These are phyloP conservation scores for Strigomonas oncopelti DNA, from an alignment of 208 protist genomes.

Conservation along the genomic window DNA sequence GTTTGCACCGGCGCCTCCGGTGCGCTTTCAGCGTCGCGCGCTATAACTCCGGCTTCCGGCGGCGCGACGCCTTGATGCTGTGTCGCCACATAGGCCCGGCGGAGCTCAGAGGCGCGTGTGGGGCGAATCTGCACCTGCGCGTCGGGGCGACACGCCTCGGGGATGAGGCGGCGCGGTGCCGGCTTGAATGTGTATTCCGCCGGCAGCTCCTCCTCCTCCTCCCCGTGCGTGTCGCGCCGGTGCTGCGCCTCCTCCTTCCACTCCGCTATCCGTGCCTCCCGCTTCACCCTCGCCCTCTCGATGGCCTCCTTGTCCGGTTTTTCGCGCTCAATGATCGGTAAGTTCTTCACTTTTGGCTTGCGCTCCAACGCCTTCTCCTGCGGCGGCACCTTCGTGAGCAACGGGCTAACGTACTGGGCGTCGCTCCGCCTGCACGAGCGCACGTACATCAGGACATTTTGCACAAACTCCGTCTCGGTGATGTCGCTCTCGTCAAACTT, in stretches of 20 bases:
- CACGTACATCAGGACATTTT: slow-evolving; percentile 23
- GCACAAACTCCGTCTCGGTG: slow-evolving; percentile 45
- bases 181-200: slow-evolving; percentile 48
- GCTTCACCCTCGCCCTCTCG: slow-evolving; percentile 28
- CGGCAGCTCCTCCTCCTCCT: slow-evolving; percentile 24
- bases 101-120: slow-evolving; percentile 52
- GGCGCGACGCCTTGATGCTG: not conserved
- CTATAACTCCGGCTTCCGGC: not conserved
- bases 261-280: slow-evolving; percentile 33
- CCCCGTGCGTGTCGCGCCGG: slow-evolving; percentile 12
- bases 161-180: slow-evolving; percentile 56
- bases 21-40: not conserved
- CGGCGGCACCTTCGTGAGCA: not conserved
- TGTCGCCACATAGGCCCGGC: slow-evolving; percentile 31
- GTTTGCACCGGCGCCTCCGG: too few species aligned
- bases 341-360: not conserved
- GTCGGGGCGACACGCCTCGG: slow-evolving; percentile 66
- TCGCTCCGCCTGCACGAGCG: not conserved
- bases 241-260: slow-evolving; percentile 36
- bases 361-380: not conserved
- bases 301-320: slow-evolving; percentile 39
- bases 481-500: slow-evolving; percentile 29
- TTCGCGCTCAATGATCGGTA: slow-evolving; percentile 32
- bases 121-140: slow-evolving; percentile 49
- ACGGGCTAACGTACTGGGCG: slow-evolving; percentile 10